phyloP scores from a whole-genome alignment of 2,329 filamentous ascomycete genomes.

The Trichoderma gracile region DNA sequence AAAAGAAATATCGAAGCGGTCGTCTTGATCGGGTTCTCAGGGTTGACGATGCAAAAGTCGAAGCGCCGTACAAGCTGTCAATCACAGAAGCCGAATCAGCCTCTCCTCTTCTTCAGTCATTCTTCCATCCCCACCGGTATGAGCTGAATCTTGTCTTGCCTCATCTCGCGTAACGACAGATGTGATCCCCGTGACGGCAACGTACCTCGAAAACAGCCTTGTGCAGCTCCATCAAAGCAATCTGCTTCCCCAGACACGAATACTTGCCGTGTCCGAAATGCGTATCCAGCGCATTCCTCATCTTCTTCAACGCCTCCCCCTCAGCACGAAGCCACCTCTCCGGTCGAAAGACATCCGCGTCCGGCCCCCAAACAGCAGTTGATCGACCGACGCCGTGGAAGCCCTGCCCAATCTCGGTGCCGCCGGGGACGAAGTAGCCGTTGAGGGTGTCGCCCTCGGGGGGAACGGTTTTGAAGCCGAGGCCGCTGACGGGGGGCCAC shows the following conservation, averaged over 20 bases:
- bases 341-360: conserved; percentile 54
- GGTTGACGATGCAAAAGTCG: conserved; percentile 40
- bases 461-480: conserved; percentile 57
- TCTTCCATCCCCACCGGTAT: too few relatives aligned
- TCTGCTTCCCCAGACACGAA: conserved; percentile 48
- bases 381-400: conserved; percentile 56
- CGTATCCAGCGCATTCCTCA: conserved; percentile 44
- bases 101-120: too few relatives aligned
- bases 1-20: conserved; percentile 40
- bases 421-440: conserved; percentile 52
- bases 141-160: too few relatives aligned
- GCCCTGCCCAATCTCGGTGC: conserved; percentile 55
- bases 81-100: too few relatives aligned
- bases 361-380: conserved; percentile 49
- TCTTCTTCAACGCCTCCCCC: conserved; percentile 36
- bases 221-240: conserved; percentile 51
- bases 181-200: too few relatives aligned
- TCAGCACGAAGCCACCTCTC: conserved; percentile 54
- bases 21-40: conserved; percentile 38
- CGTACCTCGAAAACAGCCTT: conserved; percentile 51
- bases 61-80: conserved; percentile 38
- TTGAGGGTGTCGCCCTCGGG: conserved; percentile 54
- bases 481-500: conserved; percentile 53
- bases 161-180: too few relatives aligned
- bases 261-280: conserved; percentile 50